Base-by-base conservation (phyloP, 2,329 filamentous ascomycete genomes). In the Raffaelea arxii region DNA sequence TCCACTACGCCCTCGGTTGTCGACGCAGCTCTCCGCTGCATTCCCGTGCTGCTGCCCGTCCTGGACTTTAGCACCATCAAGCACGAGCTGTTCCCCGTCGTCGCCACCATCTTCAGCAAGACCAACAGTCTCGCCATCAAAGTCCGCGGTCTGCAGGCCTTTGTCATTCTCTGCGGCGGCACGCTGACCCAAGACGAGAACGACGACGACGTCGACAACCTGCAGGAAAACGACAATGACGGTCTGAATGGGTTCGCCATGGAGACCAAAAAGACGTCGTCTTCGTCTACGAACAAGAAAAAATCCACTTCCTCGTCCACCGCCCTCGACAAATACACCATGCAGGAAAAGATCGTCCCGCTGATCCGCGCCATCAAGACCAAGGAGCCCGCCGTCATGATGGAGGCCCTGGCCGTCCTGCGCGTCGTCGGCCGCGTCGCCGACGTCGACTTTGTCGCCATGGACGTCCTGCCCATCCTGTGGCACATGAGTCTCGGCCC, bases 1-100 rank as follows among this genome's bases (percentile, higher is more conserved):
- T 95, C 89, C 10, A 77, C 87, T 1, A 96, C 90, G 0, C 92
- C 94, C 55, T 84, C 85, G 1, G 72, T 98, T 16, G 85, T 96
- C 0, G 92, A 97, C 64, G 84, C 86, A 4, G 83, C 89, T 3
- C 71, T 98, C 14, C 78, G 84, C 43, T 86, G 83, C 24, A 67
- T 98, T 5, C 83, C 88, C 2, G 73, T 79, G 1, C 78, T 96
- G n/a, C 68, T 97, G 5, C 87, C 89, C 1, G 80, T 92, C 3
- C 78, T 98, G 7, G 92, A 98, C 64, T 97, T 96, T 55, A 94
- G 84, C 54, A 97, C 91, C 0, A 90, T 96, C 57, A 98, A 97
- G 65, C 92, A 94, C 56, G 91, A 97, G 52, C 75, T 98, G 1
- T 98, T 98, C 62, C 92, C 92, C 0, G 82, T 94, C 1, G 86